These are phyloP conservation scores for Pseudogymnoascus sp. DNA, from an alignment of 2,329 filamentous ascomycete genomes.

Conservation along the genomic window DNA sequence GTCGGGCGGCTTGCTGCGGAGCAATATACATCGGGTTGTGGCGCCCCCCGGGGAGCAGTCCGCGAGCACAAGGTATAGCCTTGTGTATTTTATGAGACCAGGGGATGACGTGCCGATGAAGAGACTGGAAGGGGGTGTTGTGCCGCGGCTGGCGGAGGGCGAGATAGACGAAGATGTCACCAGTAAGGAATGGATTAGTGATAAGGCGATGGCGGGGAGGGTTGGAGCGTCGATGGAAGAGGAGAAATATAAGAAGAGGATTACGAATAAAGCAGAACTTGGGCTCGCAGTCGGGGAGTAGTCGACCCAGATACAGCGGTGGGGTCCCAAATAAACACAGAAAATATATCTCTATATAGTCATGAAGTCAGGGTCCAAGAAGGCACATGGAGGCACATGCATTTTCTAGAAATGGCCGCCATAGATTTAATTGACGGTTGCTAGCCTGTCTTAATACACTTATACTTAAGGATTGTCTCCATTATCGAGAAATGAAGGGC, in stretches of 20 bases:
- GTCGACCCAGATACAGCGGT: neutral
- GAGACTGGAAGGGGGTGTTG: slow-evolving; percentile 18
- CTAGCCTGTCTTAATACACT: neutral
- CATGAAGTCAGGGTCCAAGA: neutral
- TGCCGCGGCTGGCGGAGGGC: slow-evolving; percentile 15
- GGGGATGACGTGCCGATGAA: slow-evolving; percentile 35
- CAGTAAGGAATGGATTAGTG: slow-evolving; percentile 20
- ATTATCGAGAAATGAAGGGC: neutral
- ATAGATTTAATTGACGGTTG: neutral
- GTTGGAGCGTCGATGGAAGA: neutral
- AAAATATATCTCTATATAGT: neutral
- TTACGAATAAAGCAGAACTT: slow-evolving; percentile 1
- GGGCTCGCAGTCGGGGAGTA: neutral
- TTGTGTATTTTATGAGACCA: slow-evolving; percentile 47
- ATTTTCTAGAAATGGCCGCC: neutral
- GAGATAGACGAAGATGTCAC: slow-evolving; percentile 17
- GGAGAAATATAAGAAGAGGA: slow-evolving; percentile 4
- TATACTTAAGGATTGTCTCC: neutral
- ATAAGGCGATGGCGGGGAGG: slow-evolving; percentile 6
- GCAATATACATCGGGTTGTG: slow-evolving; percentile 29
- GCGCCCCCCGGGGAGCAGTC: slow-evolving; percentile 24
- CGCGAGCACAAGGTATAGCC: slow-evolving; percentile 34
- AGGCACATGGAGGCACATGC: too few species aligned
- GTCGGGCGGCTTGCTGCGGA: slow-evolving; percentile 26
- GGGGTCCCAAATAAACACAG: neutral